These are phyloP conservation scores for Tephrocybe sp. DNA, from an alignment of 768 basidiomycete species.

Conservation along the genomic window DNA sequence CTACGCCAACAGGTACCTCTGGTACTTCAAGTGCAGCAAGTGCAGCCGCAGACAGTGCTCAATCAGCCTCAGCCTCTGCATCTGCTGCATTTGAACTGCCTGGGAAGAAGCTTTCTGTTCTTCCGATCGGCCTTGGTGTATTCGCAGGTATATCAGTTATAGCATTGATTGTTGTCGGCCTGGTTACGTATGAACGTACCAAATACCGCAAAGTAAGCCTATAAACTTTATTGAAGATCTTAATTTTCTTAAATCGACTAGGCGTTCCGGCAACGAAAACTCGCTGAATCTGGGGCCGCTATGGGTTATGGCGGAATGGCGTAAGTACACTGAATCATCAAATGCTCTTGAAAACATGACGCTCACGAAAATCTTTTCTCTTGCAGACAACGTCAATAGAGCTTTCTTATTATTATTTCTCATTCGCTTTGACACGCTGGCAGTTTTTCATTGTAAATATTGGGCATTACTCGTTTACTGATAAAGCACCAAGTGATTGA, in stretches of 20 bases:
- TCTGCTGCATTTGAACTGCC: slow-evolving; percentile 57
- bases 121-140: slow-evolving; percentile 81
- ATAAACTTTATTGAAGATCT: not conserved
- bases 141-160: slow-evolving; percentile 86
- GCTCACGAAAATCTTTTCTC: not conserved
- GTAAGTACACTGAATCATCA: slow-evolving; percentile 23
- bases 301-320: slow-evolving; percentile 63
- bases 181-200: slow-evolving; percentile 86
- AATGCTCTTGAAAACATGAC: not conserved
- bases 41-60: slow-evolving; percentile 18
- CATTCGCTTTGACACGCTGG: slow-evolving; percentile 9
- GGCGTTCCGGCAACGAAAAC: slow-evolving; percentile 74
- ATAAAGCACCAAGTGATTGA: not conserved
- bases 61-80: slow-evolving; percentile 27
- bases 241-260: slow-evolving; percentile 24
- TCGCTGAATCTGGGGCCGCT: slow-evolving; percentile 57
- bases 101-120: slow-evolving; percentile 68
- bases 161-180: slow-evolving; percentile 73
- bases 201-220: slow-evolving; percentile 76
- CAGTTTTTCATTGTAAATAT: slow-evolving; percentile 11
- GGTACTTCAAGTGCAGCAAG: slow-evolving; percentile 11
- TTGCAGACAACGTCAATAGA: slow-evolving; percentile 17
- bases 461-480: not conserved
- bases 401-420: slow-evolving; percentile 4
- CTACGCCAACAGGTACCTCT: slow-evolving; percentile 7